Conservation (phyloP, 1,139 yeast genomes). For the Pichia inconspicua region DNA sequence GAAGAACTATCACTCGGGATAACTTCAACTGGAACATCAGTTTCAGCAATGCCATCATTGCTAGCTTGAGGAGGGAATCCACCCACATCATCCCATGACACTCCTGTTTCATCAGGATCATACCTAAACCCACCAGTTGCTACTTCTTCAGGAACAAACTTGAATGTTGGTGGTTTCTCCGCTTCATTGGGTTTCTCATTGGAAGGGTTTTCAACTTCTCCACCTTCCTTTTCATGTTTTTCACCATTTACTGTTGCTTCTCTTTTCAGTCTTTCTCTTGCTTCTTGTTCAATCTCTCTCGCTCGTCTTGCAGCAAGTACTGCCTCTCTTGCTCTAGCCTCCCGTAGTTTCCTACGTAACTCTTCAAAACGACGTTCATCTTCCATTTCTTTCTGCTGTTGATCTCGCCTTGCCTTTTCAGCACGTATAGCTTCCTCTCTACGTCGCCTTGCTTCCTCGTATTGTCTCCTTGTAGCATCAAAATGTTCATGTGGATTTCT, state of each 20-base stretch:
- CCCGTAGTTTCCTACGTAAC: slow-evolving; percentile 1
- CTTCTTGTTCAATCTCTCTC: slow-evolving; percentile 7
- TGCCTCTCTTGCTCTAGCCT: slow-evolving; percentile 5
- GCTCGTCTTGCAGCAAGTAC: slow-evolving; percentile 7
- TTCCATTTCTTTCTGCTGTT: slow-evolving; percentile 3
- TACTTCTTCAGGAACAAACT: neutral
- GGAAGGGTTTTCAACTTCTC: neutral
- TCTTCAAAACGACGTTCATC: slow-evolving; percentile 4
- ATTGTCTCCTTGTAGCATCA: slow-evolving; percentile 4
- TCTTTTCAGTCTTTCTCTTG: neutral
- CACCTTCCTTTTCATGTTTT: neutral
- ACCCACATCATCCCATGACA: slow-evolving; percentile 3
- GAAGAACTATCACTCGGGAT: neutral
- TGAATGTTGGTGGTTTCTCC: neutral
- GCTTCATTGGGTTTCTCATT: neutral
- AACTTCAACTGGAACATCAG: neutral
- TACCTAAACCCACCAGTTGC: neutral
- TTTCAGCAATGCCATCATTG: neutral
- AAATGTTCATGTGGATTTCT: neutral
- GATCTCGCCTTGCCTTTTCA: slow-evolving; percentile 1
- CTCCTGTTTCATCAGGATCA: neutral
- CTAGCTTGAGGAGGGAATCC: neutral
- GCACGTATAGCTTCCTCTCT: slow-evolving; percentile 1
- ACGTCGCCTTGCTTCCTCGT: slow-evolving; percentile 3
- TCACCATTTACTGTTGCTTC: neutral